Evolutionary conservation across 768 basidiomycete species (phyloP).

Genomic region (Ephemerocybe angulata): DNA sequence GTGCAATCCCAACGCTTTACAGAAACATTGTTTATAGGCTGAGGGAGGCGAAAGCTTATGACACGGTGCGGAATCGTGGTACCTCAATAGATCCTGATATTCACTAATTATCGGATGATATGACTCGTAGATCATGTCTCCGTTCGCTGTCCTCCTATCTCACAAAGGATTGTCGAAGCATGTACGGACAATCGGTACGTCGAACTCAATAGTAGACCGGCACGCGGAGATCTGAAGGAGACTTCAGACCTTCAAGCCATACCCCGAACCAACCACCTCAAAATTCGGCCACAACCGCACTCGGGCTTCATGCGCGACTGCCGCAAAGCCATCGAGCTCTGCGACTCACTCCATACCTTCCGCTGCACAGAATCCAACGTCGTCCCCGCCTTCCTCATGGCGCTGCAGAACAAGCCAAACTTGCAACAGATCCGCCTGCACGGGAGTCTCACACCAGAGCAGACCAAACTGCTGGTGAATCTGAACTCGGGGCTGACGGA

Average conservation of each 20-base stretch:
- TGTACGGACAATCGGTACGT: constrained; percentile 16
- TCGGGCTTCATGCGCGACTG: constrained; percentile 54
- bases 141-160: constrained; percentile 54
- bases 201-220: background rate
- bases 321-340: constrained; percentile 41
- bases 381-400: constrained; percentile 46
- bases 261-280: constrained; percentile 5
- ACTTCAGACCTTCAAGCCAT: constrained; percentile 10
- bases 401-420: constrained; percentile 40
- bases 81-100: constrained; percentile 4
- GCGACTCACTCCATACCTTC: constrained; percentile 55
- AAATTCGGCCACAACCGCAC: constrained; percentile 19
- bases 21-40: constrained; percentile 50
- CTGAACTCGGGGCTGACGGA: constrained; percentile 45
- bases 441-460: constrained; percentile 50
- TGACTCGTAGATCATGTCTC: constrained; percentile 42
- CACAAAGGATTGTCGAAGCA: constrained; percentile 28
- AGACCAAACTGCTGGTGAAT: constrained; percentile 39
- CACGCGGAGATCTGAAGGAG: background rate
- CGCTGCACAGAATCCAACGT: constrained; percentile 45
- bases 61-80: constrained; percentile 45
- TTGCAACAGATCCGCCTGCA: constrained; percentile 47
- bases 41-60: constrained; percentile 57
- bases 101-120: constrained; percentile 3
- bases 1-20: constrained; percentile 62